A percentile compares a stretch with the other conserved stretches of the same genome.
Conservation (phyloP, 2,329 filamentous ascomycete genomes). For the Davidsoniella virescens region DNA sequence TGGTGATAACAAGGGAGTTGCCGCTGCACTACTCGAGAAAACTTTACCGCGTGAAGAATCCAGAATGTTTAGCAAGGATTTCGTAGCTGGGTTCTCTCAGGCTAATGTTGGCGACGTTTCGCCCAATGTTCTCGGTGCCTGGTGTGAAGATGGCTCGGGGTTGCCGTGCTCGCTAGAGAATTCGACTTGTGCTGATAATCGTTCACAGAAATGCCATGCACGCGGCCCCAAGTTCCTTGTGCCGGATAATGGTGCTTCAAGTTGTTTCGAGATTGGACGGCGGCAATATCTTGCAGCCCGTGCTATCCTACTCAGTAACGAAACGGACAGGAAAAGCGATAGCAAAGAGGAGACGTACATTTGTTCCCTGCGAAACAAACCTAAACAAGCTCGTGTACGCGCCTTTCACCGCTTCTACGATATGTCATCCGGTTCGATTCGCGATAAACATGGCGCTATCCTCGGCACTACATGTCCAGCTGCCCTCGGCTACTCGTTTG, state of each 20-base stretch:
- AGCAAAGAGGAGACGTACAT: neutral
- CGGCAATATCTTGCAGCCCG: constrained; percentile 51
- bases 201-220: constrained; percentile 54
- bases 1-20: constrained; percentile 88
- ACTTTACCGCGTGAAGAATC: constrained; percentile 33
- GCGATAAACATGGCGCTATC: too few species aligned
- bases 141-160: constrained; percentile 72
- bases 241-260: constrained; percentile 55
- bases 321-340: too few species aligned
- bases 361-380: constrained; percentile 25
- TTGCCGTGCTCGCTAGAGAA: constrained; percentile 58
- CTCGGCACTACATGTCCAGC: constrained; percentile 58
- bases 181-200: constrained; percentile 61
- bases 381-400: constrained; percentile 46
- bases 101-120: constrained; percentile 82
- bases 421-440: constrained; percentile 33
- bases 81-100: constrained; percentile 86
- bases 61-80: constrained; percentile 41
- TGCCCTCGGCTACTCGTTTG: constrained; percentile 81
- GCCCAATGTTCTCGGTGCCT: constrained; percentile 75
- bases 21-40: constrained; percentile 67
- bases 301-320: constrained; percentile 6
- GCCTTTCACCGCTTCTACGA: constrained; percentile 77
- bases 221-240: constrained; percentile 53
- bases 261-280: constrained; percentile 59